Evolutionary conservation across 257 asterid genomes (phyloP).

Genomic region (Solanum arcanum): DNA sequence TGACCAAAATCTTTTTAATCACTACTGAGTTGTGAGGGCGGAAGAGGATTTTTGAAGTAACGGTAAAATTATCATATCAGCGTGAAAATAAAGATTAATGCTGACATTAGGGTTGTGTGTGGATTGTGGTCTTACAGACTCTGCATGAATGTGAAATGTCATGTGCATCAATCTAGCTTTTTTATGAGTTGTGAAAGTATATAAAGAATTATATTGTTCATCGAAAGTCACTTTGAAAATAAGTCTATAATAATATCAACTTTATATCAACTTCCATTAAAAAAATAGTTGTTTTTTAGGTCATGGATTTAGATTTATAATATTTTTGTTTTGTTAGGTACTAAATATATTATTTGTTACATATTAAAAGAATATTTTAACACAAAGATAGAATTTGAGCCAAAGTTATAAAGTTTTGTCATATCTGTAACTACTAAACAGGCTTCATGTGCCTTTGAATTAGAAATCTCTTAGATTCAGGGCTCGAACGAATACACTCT

Average conservation of each 20-base stretch:
- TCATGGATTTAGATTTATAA: neutral
- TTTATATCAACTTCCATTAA: neutral
- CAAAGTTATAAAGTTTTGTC: neutral
- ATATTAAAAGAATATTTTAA: neutral
- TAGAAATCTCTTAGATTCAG: neutral
- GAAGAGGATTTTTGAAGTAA: accelerated
- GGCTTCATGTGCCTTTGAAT: neutral
- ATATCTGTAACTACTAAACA: neutral
- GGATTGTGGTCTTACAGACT: neutral
- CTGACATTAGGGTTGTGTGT: neutral
- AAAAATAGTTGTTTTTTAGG: neutral
- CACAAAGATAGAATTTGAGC: neutral
- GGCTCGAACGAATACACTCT: neutral
- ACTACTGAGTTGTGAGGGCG: neutral
- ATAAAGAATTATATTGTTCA: neutral
- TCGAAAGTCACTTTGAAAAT: neutral
- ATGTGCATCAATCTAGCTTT: too few species aligned
- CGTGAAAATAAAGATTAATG: too few species aligned
- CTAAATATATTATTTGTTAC: neutral
- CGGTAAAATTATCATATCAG: neutral
- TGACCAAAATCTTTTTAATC: neutral
- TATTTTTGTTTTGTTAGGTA: neutral
- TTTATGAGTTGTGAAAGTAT: neutral
- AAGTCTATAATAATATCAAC: neutral
- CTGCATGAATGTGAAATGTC: neutral